Conservation (phyloP, 805 yeast species). For the Ogataea corticis region DNA sequence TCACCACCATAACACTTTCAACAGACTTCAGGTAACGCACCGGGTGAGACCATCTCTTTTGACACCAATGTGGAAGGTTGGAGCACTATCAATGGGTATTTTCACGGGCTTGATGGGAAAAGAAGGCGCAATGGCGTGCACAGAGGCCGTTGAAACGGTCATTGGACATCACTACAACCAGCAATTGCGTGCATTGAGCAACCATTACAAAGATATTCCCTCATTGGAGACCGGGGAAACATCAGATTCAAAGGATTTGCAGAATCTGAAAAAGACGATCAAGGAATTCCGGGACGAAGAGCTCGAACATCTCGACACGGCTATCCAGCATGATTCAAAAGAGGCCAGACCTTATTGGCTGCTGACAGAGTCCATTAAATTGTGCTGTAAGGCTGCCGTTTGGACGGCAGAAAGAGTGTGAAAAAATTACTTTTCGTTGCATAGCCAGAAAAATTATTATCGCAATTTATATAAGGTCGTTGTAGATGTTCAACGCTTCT, state of each 20-base stretch:
- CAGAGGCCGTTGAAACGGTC: conserved; percentile 97
- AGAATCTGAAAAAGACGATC: conserved; percentile 58
- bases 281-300: conserved; percentile 89
- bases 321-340: conserved; percentile 87
- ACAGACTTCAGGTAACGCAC: conserved; percentile 67
- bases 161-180: conserved; percentile 95
- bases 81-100: conserved; percentile 84
- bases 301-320: conserved; percentile 92
- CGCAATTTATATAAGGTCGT: conserved; percentile 27
- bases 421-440: conserved; percentile 1
- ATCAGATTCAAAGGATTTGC: conserved; percentile 54
- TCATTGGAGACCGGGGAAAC: conserved; percentile 30
- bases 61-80: conserved; percentile 91
- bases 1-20: conserved; percentile 85
- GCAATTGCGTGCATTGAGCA: conserved; percentile 76
- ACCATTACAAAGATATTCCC: conserved; percentile 55
- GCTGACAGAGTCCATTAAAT: conserved; percentile 83
- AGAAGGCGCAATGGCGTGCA: conserved; percentile 99
- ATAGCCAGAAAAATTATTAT: background rate
- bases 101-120: conserved; percentile 85
- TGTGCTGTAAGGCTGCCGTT: conserved; percentile 83
- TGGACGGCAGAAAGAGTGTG: conserved; percentile 86
- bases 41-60: conserved; percentile 89
- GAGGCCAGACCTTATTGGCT: conserved; percentile 90
- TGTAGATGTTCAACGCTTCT: conserved; percentile 64